Conservation (phyloP, 2,329 filamentous ascomycete genomes). For the Fusarium duplospermum region DNA sequence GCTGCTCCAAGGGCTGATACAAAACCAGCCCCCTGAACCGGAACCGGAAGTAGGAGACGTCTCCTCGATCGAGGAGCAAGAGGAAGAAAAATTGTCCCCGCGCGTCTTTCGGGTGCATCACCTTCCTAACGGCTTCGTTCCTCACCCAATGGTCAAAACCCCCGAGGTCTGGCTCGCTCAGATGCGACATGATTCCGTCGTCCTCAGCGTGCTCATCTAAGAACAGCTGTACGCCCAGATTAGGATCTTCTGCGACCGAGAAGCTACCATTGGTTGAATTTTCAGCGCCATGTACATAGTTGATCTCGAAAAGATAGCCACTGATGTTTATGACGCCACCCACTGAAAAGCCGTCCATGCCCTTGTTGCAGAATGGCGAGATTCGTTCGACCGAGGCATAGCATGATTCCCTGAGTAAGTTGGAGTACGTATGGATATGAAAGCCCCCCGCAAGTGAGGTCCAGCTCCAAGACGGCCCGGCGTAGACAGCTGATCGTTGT, state of each 20-base stretch:
- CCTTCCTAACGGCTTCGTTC: neutral
- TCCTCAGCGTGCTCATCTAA: neutral
- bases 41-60: neutral
- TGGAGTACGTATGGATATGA: neutral
- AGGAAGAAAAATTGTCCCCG: neutral
- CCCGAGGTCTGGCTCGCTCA: neutral
- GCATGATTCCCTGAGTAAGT: neutral
- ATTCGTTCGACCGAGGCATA: neutral
- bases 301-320: neutral
- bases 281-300: neutral
- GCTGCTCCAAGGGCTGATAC: neutral
- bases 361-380: neutral
- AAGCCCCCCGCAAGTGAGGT: neutral
- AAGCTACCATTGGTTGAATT: neutral
- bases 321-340: neutral
- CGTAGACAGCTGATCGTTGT: neutral
- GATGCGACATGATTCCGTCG: neutral
- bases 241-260: neutral
- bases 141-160: neutral
- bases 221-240: neutral
- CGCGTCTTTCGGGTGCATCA: neutral
- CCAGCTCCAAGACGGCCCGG: neutral
- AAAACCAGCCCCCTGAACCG: neutral
- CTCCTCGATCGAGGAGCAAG: neutral
- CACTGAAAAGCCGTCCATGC: neutral